Evolutionary conservation across 345 rosid species (phyloP), one percentile per base, ranked within the genome.

Genomic region (Microcos paniculata): DNA sequence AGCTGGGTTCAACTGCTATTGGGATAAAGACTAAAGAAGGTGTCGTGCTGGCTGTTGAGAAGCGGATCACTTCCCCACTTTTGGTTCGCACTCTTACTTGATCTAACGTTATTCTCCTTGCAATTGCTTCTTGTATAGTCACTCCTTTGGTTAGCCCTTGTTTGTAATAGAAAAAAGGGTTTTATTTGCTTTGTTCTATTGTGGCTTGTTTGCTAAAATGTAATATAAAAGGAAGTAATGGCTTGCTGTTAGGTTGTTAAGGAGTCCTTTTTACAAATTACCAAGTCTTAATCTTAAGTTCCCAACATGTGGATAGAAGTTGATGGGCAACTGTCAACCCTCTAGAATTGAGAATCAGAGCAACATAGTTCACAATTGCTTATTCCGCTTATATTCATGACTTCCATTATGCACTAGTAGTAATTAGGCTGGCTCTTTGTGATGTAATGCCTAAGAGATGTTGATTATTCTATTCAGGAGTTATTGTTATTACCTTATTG

Each of bases 1-100:
- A 93, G 99, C 85, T 95, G 79, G 99, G 99, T 78, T 93, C 99
- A 6, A 96, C 98, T 76, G 99, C 99, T 5, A 91, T 96, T 64
- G 98, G 98, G 56, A 73, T 93, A 66, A 93, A 96, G 91, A 93
- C 98, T 0, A 96, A 92, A 75, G 97, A 92, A 31, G 98, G 99
- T 26, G 99, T 96, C 74, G 99, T 96, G 42, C 98, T 96, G 46
- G 99, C 98, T 38, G 99, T 96, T 0, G 98, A 96, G 88, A 96
- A 96, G 90, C 95, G 98, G 65, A 92, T 96, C 77, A 96, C 97
- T 57, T 96, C 99, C 21, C 87, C 95, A 0, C 81, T 92, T 40
- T 90, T 96, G 98, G 97, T 96, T 55, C 73, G 79, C 28, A 75
- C 10, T 72, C 64, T 61, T 73, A 49, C 61, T 24, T 11, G 58